phyloP scores from a whole-genome alignment of 1,284 basidiomycete species.

The Leccinum cinnamomeum region DNA sequence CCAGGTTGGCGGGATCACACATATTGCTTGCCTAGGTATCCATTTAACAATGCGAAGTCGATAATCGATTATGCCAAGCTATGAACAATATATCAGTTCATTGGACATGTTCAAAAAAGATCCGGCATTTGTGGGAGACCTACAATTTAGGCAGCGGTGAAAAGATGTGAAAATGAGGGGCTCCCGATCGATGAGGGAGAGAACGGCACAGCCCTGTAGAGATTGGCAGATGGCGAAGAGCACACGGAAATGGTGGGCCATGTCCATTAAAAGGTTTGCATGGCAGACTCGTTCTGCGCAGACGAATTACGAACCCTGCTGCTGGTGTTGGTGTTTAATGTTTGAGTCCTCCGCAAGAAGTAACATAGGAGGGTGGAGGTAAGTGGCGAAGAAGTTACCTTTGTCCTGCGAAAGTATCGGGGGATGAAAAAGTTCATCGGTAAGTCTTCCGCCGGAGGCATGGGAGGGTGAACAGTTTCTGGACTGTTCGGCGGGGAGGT shows the following conservation, averaged over 20 bases:
- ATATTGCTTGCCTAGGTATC: too few species aligned
- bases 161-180: not conserved
- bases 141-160: conserved; percentile 16
- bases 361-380: conserved; percentile 39
- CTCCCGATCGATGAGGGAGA: too few species aligned
- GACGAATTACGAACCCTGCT: conserved; percentile 31
- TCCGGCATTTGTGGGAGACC: conserved; percentile 11
- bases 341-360: conserved; percentile 39
- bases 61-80: too few species aligned
- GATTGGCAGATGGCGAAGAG: conserved; percentile 9
- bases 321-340: conserved; percentile 35
- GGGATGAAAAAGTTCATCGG: too few species aligned
- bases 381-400: too few species aligned
- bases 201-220: conserved; percentile 7
- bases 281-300: conserved; percentile 25
- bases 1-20: too few species aligned
- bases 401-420: too few species aligned
- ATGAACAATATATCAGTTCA: too few species aligned
- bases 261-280: conserved; percentile 32
- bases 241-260: conserved; percentile 3
- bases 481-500: conserved; percentile 53
- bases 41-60: too few species aligned
- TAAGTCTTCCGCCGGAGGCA: too few species aligned
- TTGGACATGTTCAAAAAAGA: too few species aligned
- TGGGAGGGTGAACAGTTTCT: conserved; percentile 55